Percentiles rank a stretch among this genome's conserved stretches.
phyloP scores from a whole-genome alignment of 306 rosid species.

The Trichosanthes cucumerina region DNA sequence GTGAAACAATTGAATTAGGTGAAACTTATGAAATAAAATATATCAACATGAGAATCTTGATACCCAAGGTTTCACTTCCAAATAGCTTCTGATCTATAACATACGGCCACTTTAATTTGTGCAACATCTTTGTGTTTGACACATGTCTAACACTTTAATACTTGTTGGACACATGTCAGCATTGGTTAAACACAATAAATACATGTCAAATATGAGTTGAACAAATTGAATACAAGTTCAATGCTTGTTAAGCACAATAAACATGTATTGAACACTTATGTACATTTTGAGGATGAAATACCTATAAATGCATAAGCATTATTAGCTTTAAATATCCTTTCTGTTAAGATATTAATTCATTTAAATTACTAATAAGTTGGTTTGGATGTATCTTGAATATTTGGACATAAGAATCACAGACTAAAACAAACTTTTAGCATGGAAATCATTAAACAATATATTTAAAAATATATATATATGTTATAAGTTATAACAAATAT shows the following conservation, averaged over 20 bases:
- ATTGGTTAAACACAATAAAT: no score
- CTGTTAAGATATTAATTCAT: background rate
- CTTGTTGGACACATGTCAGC: background rate
- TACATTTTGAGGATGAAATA: background rate
- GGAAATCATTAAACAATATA: background rate
- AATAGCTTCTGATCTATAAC: background rate
- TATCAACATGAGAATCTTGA: background rate
- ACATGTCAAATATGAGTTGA: no score
- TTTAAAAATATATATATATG: background rate
- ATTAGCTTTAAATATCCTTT: background rate
- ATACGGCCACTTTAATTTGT: background rate
- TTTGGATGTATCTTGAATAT: background rate
- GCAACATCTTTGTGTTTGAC: no score
- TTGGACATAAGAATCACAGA: background rate
- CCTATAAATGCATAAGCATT: background rate
- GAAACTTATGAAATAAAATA: background rate
- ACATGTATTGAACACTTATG: background rate
- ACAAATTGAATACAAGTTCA: background rate
- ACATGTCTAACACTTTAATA: no score
- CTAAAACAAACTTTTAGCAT: background rate
- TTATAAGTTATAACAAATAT: background rate
- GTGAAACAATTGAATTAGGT: background rate
- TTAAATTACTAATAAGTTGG: background rate
- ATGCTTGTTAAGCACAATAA: background rate
- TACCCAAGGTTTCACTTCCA: background rate